These are phyloP conservation scores for Ampelocalamus luodianensis DNA, from an alignment of 176 grass and related monocot genomes.

Conservation along the genomic window DNA sequence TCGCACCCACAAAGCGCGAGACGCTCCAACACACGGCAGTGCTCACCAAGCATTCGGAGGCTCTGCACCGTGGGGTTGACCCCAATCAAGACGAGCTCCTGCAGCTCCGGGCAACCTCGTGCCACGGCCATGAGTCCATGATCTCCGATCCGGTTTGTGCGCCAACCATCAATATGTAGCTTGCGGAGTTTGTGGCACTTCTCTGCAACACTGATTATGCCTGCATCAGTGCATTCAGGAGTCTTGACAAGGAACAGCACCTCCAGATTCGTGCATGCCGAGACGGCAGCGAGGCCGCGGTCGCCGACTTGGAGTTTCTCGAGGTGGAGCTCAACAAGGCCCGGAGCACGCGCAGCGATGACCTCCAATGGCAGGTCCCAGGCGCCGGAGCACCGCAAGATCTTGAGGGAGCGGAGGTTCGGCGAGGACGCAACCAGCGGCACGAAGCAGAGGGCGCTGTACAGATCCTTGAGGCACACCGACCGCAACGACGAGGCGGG, in stretches of 20 bases:
- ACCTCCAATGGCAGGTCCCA: conserved; percentile 79
- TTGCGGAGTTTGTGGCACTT: conserved; percentile 84
- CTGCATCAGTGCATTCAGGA: conserved; percentile 82
- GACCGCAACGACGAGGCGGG: conserved; percentile 57
- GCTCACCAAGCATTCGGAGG: conserved; percentile 68
- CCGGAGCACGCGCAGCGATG: conserved; percentile 45
- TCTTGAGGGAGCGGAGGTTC: conserved; percentile 75
- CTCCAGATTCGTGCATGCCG: conserved; percentile 65
- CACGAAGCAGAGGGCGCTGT: conserved; percentile 82
- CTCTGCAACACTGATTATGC: conserved; percentile 68
- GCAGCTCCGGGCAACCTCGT: conserved; percentile 62
- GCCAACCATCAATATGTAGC: conserved; percentile 92
- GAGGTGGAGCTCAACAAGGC: conserved; percentile 81
- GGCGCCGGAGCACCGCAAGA: conserved; percentile 84
- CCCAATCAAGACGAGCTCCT: conserved; percentile 88
- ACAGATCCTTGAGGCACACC: conserved; percentile 87
- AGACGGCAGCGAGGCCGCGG: conserved; percentile 67
- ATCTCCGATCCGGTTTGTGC: conserved; percentile 84
- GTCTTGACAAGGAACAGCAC: conserved; percentile 91
- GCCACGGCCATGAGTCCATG: conserved; percentile 74
- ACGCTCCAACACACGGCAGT: conserved; percentile 76
- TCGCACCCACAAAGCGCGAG: conserved; percentile 90
- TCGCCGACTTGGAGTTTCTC: conserved; percentile 95
- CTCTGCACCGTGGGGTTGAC: conserved; percentile 80
- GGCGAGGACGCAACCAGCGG: conserved; percentile 78